A percentile compares a stretch with the other conserved stretches of the same genome.
These are phyloP conservation scores for Quercus bicolor DNA, from an alignment of 306 rosid genomes.

Conservation along the genomic window DNA sequence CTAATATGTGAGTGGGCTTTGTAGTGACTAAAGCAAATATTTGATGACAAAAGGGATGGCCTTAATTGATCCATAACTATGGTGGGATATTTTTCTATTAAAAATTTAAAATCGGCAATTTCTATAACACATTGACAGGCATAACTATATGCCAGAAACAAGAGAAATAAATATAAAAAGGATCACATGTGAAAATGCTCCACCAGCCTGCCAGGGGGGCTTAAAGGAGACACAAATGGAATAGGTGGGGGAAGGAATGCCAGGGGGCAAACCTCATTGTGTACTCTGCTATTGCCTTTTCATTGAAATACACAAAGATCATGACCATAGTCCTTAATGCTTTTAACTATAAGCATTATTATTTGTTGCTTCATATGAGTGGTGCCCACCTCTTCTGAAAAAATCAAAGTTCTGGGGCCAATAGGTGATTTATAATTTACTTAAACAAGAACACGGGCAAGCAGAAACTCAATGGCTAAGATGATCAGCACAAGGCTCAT, in stretches of 20 bases:
- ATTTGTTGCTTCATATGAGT: too few species aligned
- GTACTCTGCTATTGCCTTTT: too few species aligned
- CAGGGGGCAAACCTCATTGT: too few species aligned
- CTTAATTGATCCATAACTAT: background rate
- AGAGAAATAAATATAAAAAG: too few species aligned
- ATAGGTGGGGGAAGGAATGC: too few species aligned
- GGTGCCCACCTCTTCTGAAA: too few species aligned
- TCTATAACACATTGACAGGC: background rate
- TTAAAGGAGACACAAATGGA: background rate
- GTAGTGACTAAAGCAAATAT: background rate
- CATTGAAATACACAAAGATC: too few species aligned
- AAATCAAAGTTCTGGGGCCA: background rate
- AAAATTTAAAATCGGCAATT: background rate
- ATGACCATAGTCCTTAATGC: too few species aligned
- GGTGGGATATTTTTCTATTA: background rate
- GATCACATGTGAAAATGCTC: background rate
- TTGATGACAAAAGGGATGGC: background rate
- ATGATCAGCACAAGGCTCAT: background rate
- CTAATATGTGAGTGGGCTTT: conserved; percentile 1
- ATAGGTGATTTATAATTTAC: background rate
- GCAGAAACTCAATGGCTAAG: background rate
- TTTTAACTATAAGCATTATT: too few species aligned
- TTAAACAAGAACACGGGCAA: background rate
- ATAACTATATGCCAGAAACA: background rate
- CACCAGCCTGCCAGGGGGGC: too few species aligned